Evolutionary conservation across 345 rosid species (phyloP).

Genomic region (Kernera saxatilis): DNA sequence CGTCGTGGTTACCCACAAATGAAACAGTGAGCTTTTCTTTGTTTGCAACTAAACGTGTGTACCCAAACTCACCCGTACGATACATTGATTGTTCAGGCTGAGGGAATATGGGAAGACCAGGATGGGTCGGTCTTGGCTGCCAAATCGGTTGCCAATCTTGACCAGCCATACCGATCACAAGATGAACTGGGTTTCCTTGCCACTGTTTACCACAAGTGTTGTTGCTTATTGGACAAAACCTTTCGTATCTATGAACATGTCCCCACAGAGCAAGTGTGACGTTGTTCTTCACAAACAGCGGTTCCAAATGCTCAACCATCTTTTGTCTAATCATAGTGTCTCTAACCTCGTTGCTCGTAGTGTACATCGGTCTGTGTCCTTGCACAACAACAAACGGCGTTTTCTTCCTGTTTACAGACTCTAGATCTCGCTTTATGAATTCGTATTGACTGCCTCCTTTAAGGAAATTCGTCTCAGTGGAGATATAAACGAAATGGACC

Average conservation of each 20-base stretch:
- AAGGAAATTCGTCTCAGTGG: slow-evolving; percentile 86
- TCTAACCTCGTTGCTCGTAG: slow-evolving; percentile 59
- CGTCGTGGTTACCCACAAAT: slow-evolving; percentile 86
- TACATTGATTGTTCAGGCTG: slow-evolving; percentile 76
- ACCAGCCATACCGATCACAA: slow-evolving; percentile 98
- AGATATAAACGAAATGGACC: slow-evolving; percentile 71
- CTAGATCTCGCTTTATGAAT: slow-evolving; percentile 67
- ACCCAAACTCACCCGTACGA: slow-evolving; percentile 87
- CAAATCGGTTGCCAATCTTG: slow-evolving; percentile 93
- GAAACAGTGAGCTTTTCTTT: slow-evolving; percentile 70
- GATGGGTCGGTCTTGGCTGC: slow-evolving; percentile 81
- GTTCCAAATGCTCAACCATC: slow-evolving; percentile 80
- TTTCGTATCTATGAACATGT: slow-evolving; percentile 91
- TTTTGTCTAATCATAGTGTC: slow-evolving; percentile 52
- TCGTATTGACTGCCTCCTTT: slow-evolving; percentile 59
- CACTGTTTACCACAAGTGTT: slow-evolving; percentile 57
- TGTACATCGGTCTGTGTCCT: slow-evolving; percentile 97
- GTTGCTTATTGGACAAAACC: slow-evolving; percentile 88
- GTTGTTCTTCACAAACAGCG: slow-evolving; percentile 60
- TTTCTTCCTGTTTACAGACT: slow-evolving; percentile 62
- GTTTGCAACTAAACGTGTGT: slow-evolving; percentile 75
- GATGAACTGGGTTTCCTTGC: slow-evolving; percentile 71
- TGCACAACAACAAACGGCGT: slow-evolving; percentile 77
- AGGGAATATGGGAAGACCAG: slow-evolving; percentile 57
- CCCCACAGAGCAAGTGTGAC: slow-evolving; percentile 91